Evolutionary conservation across 495 filamentous ascomycete genomes (phyloP).

Genomic region (Penicillium taxi): DNA sequence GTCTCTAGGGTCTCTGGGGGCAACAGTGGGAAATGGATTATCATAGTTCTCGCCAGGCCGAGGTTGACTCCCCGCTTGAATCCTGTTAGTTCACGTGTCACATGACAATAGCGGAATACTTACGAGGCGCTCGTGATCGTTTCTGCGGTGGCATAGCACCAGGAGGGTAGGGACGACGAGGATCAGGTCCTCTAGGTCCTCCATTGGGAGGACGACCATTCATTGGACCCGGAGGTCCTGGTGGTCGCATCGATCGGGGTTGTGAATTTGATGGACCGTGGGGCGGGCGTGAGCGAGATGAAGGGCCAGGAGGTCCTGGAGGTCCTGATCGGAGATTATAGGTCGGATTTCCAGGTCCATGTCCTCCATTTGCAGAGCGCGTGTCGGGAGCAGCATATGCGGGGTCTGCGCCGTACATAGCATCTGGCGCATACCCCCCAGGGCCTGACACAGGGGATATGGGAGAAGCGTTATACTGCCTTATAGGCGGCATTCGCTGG

Average conservation of each 20-base stretch:
- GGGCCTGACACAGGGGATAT: constrained; percentile 22
- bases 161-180: constrained; percentile 20
- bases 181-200: constrained; percentile 23
- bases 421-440: constrained; percentile 39
- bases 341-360: constrained; percentile 43
- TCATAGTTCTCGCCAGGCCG: constrained; percentile 51
- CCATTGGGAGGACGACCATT: too few species aligned
- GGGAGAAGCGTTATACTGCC: constrained; percentile 42
- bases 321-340: constrained; percentile 25
- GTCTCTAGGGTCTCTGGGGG: constrained; percentile 22
- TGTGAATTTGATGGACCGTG: constrained; percentile 25
- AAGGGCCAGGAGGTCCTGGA: constrained; percentile 38
- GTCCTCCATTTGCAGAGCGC: constrained; percentile 14
- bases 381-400: constrained; percentile 36
- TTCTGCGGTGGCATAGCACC: constrained; percentile 20
- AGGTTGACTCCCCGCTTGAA: constrained; percentile 19
- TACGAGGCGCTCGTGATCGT: constrained; percentile 29
- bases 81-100: constrained; percentile 7
- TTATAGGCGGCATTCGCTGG: constrained; percentile 42
- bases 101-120: constrained; percentile 10
- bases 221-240: constrained; percentile 43
- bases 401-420: constrained; percentile 39
- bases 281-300: constrained; percentile 39
- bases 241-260: constrained; percentile 28
- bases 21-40: constrained; percentile 61